A percentile compares a stretch with the other conserved stretches of the same genome.
Evolutionary conservation across 345 rosid species (phyloP).

Genomic region (Moricandia arvensis): DNA sequence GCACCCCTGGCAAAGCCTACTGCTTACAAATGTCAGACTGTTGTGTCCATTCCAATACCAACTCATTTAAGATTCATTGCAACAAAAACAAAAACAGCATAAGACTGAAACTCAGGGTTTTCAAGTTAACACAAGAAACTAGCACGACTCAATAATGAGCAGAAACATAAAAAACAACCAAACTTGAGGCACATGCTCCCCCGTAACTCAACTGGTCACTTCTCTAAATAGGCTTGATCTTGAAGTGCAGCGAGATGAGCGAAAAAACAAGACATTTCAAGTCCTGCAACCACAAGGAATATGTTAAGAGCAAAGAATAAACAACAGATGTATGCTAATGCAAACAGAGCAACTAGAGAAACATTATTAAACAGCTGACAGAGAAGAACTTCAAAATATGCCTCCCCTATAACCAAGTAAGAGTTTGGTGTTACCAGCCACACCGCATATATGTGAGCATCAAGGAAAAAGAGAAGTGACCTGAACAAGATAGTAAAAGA

Average conservation of each 20-base stretch:
- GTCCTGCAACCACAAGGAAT: constrained; percentile 66
- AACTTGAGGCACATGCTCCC: constrained; percentile 3
- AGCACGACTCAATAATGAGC: neutral
- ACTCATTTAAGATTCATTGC: constrained; percentile 14
- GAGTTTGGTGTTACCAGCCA: no score
- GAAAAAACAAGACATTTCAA: constrained; percentile 98
- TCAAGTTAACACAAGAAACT: constrained; percentile 24
- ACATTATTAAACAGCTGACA: neutral
- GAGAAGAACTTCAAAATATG: neutral
- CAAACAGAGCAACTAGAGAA: neutral
- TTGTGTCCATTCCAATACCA: constrained; percentile 10
- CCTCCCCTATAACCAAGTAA: no score
- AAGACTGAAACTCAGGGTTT: constrained; percentile 21
- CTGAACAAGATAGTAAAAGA: constrained; percentile 99
- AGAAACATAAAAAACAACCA: constrained; percentile 16
- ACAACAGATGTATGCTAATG: neutral
- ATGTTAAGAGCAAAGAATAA: neutral
- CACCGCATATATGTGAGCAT: neutral
- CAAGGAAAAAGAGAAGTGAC: constrained; percentile 37
- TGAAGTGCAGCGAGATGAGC: constrained; percentile 97
- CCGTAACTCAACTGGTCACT: neutral
- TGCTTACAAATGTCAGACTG: neutral
- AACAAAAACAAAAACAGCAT: constrained; percentile 11
- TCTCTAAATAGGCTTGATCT: constrained; percentile 91
- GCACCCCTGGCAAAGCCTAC: neutral